Evolutionary conservation across 164 flowering plant species (phyloP).

Genomic region (Magnolia changhungtana): DNA sequence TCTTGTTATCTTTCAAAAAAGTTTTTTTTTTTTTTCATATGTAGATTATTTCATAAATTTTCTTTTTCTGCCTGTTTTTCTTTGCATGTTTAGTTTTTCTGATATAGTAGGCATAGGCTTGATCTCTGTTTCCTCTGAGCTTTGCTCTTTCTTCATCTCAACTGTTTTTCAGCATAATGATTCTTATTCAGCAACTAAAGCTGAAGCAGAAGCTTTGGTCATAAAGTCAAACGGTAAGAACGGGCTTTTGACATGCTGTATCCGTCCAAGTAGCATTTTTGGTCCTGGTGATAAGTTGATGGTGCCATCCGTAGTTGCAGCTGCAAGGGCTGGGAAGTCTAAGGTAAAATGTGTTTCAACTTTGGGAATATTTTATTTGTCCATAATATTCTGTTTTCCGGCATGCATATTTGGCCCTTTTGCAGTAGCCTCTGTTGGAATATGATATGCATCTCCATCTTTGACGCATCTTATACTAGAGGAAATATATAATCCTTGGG

Average conservation of each 20-base stretch:
- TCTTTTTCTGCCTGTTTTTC: neutral
- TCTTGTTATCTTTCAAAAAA: neutral
- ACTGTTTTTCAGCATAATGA: slow-evolving; percentile 67
- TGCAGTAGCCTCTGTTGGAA: neutral
- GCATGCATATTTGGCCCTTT: neutral
- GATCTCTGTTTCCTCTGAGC: neutral
- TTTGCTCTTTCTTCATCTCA: slow-evolving; percentile 1
- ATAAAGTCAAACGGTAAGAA: slow-evolving; percentile 68
- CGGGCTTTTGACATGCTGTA: slow-evolving; percentile 90
- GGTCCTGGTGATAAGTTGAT: slow-evolving; percentile 95
- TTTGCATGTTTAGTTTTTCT: too few species aligned
- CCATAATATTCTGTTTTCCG: too few species aligned
- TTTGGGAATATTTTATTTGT: neutral
- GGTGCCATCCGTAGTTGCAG: slow-evolving; percentile 84
- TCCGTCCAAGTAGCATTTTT: slow-evolving; percentile 96
- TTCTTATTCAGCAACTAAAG: slow-evolving; percentile 91
- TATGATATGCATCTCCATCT: neutral
- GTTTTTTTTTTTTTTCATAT: neutral
- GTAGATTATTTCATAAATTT: neutral
- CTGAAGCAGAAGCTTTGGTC: slow-evolving; percentile 85
- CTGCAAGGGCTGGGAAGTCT: slow-evolving; percentile 91
- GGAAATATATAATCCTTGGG: neutral
- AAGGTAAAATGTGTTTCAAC: slow-evolving; percentile 46
- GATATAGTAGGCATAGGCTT: neutral
- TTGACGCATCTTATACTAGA: neutral